Conservation (phyloP, 768 basidiomycete species). For the Tylopilus sp. region DNA sequence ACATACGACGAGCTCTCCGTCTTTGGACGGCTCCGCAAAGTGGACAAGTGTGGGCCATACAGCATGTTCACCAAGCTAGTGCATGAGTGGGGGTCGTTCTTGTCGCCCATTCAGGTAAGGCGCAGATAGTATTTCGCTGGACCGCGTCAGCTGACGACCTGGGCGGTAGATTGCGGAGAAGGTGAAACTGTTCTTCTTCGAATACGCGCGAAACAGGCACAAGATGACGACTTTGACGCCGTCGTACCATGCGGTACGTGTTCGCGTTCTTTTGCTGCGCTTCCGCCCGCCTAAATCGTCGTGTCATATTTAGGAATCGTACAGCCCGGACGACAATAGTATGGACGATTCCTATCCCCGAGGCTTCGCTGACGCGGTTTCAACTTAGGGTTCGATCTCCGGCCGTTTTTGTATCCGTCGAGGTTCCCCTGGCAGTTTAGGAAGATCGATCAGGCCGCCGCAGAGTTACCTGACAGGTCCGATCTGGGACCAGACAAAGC, state of each 20-base stretch:
- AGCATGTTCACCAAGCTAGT: constrained; percentile 95
- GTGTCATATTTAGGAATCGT: constrained; percentile 88
- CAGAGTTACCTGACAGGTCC: constrained; percentile 69
- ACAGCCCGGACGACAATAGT: constrained; percentile 97
- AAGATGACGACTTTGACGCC: constrained; percentile 97
- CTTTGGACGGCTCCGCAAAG: constrained; percentile 89
- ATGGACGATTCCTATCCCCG: neutral
- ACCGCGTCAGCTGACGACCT: too few relatives aligned
- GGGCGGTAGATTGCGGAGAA: constrained; percentile 82
- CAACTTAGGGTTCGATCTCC: constrained; percentile 82
- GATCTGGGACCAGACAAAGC: constrained; percentile 37
- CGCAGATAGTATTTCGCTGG: too few relatives aligned
- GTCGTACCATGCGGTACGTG: constrained; percentile 84
- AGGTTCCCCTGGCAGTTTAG: too few relatives aligned
- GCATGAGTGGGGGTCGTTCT: constrained; percentile 84
- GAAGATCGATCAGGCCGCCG: too few relatives aligned
- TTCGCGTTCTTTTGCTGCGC: neutral
- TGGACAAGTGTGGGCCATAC: constrained; percentile 97
- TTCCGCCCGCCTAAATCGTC: neutral
- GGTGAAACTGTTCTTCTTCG: constrained; percentile 96
- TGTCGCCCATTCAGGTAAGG: constrained; percentile 78
- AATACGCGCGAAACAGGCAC: constrained; percentile 93
- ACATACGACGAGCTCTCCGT: constrained; percentile 95
- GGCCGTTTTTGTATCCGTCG: constrained; percentile 96
- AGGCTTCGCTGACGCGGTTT: constrained; percentile 1